phyloP scores from a whole-genome alignment of 1,284 basidiomycete genomes.

The Melampsora larici-populina region DNA sequence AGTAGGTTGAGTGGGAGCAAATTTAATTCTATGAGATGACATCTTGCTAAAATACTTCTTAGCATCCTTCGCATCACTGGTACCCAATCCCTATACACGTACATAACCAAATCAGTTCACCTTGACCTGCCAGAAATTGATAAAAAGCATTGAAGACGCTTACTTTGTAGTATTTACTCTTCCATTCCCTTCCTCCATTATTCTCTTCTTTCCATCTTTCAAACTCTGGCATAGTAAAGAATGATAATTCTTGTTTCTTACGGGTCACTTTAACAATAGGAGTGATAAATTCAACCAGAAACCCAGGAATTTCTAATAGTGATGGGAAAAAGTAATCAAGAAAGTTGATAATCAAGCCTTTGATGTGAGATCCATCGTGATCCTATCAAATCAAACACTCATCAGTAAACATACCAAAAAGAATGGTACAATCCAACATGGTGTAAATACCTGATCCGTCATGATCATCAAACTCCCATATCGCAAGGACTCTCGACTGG shows the following conservation, averaged over 20 bases:
- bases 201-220: conserved; percentile 84
- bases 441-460: conserved; percentile 81
- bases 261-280: conserved; percentile 92
- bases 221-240: conserved; percentile 97
- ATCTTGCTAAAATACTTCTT: conserved; percentile 91
- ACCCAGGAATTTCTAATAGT: conserved; percentile 82
- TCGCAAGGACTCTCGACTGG: conserved; percentile 67
- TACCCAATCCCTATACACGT: conserved; percentile 78
- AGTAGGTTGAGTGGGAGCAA: conserved; percentile 73
- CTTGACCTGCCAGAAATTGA: background rate
- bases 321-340: conserved; percentile 97
- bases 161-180: conserved; percentile 94
- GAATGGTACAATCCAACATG: conserved; percentile 37
- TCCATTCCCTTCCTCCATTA: conserved; percentile 78
- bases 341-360: conserved; percentile 97
- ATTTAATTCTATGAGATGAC: conserved; percentile 89
- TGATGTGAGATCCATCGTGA: conserved; percentile 99
- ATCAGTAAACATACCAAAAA: conserved; percentile 4
- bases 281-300: conserved; percentile 97
- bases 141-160: conserved; percentile 45
- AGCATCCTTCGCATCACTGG: conserved; percentile 80
- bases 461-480: conserved; percentile 99
- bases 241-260: conserved; percentile 74
- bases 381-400: conserved; percentile 62
- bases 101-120: conserved; percentile 20